phyloP scores from a whole-genome alignment of 345 rosid genomes.

The Populus davidiana region DNA sequence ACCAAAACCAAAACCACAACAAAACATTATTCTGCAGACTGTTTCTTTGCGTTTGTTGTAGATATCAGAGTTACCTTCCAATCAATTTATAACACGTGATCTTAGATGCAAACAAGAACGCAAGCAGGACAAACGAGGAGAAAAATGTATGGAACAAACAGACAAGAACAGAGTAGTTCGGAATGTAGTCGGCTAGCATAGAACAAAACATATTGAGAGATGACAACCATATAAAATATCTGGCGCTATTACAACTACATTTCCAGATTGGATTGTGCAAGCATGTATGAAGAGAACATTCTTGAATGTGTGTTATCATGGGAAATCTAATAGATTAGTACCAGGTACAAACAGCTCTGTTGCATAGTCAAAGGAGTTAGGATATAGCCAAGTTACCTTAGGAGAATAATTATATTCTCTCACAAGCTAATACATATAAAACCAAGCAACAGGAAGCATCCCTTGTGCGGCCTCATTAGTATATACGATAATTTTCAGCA shows the following conservation, averaged over 20 bases:
- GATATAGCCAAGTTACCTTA: slow-evolving; percentile 11
- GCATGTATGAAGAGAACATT: neutral
- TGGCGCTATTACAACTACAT: neutral
- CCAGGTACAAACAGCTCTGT: slow-evolving; percentile 6
- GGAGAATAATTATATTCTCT: slow-evolving; percentile 15
- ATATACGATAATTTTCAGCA: slow-evolving; percentile 35
- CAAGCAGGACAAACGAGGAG: too few species aligned
- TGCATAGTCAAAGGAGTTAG: slow-evolving; percentile 12
- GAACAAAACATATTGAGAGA: neutral
- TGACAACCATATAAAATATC: neutral
- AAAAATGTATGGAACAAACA: neutral
- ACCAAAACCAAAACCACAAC: neutral
- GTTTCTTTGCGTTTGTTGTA: neutral
- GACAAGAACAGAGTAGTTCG: neutral
- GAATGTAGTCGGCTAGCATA: neutral
- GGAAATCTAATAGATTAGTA: slow-evolving; percentile 5
- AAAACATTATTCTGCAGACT: neutral
- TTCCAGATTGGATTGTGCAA: neutral
- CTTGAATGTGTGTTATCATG: neutral
- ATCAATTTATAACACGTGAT: neutral
- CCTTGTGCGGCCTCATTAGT: slow-evolving; percentile 10
- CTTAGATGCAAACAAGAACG: neutral
- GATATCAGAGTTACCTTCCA: neutral
- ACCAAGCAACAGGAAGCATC: slow-evolving; percentile 7
- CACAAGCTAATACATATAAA: slow-evolving; percentile 4